phyloP scores from a whole-genome alignment of 331 rosid species.

The Quercus lobata region DNA sequence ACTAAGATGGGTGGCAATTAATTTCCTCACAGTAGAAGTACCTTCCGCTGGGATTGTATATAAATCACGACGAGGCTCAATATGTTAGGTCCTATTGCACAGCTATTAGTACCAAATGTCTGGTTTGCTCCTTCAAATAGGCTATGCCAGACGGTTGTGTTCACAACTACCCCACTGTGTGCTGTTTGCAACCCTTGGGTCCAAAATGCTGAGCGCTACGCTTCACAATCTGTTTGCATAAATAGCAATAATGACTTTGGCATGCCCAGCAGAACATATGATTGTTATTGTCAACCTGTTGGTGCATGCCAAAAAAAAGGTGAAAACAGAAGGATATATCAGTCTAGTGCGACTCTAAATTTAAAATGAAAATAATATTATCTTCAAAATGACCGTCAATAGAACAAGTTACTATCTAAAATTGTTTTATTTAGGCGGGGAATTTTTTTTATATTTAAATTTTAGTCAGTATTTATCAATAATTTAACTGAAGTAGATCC shows the following conservation, averaged over 20 bases:
- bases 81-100: neutral
- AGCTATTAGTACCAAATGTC: no score
- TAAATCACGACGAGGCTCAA: neutral
- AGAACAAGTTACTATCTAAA: neutral
- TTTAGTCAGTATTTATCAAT: neutral
- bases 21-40: neutral
- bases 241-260: constrained; percentile 76
- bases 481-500: neutral
- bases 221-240: constrained; percentile 60
- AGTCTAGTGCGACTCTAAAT: neutral
- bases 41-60: neutral
- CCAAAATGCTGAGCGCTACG: constrained; percentile 80
- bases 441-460: neutral
- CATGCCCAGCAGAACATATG: constrained; percentile 92
- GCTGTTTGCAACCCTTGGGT: constrained; percentile 86
- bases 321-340: constrained; percentile 13
- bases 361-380: neutral
- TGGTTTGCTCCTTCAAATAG: neutral
- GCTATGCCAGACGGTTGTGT: neutral
- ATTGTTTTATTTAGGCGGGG: neutral
- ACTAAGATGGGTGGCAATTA: neutral
- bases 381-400: neutral
- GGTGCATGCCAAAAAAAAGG: constrained; percentile 11
- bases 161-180: constrained; percentile 43
- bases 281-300: constrained; percentile 84